Conservation (phyloP, 306 rosid species). For the Lathyrus tuberosus region DNA sequence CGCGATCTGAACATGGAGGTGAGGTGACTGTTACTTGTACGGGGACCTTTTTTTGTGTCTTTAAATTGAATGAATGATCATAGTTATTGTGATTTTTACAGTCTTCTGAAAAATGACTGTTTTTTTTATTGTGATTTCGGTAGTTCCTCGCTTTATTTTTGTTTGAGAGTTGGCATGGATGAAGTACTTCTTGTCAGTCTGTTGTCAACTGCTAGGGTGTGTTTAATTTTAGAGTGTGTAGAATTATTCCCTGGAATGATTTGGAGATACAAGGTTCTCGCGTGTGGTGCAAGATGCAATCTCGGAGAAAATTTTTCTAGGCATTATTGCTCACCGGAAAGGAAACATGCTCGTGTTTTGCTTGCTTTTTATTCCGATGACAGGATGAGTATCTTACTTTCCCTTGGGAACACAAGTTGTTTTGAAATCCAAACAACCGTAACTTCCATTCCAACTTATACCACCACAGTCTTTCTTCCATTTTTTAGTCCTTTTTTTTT, state of each 20-base stretch:
- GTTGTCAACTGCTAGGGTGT: background rate
- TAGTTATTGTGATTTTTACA: no score
- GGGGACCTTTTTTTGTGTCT: conserved; percentile 10
- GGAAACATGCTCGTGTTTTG: background rate
- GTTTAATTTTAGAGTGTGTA: conserved; percentile 2
- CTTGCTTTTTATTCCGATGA: conserved; percentile 2
- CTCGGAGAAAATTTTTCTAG: background rate
- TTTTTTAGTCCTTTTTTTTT: background rate
- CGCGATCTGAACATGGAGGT: conserved; percentile 79
- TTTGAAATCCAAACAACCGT: background rate
- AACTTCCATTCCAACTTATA: background rate
- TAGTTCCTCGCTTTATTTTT: conserved; percentile 9
- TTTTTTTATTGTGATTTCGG: background rate
- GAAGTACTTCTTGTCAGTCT: conserved; percentile 5
- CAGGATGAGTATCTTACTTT: background rate
- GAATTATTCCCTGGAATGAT: background rate
- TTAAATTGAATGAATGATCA: background rate
- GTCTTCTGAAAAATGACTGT: conserved; percentile 5
- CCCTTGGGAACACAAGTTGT: background rate
- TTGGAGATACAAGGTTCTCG: background rate
- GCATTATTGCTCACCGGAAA: background rate
- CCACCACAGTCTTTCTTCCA: conserved; percentile 8
- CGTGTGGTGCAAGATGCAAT: background rate
- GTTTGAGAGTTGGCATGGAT: conserved; percentile 28
- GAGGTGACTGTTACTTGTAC: conserved; percentile 41